Evolutionary conservation across 495 filamentous ascomycete species (phyloP), one percentile per base, ranked within the genome.

Genomic region (Sporormia fimetaria): DNA sequence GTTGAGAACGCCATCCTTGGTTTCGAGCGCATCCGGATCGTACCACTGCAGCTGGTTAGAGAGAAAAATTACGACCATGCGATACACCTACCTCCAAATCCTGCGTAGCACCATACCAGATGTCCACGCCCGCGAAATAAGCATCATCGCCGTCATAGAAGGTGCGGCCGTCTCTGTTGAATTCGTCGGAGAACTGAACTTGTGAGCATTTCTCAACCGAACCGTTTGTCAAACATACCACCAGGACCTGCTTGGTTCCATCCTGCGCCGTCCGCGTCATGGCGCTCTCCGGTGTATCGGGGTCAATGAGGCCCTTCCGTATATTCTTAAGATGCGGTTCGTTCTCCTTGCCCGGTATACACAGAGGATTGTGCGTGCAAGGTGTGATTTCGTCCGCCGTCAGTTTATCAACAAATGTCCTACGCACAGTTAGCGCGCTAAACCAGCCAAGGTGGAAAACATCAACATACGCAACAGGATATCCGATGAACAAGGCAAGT

Each of bases 91-190:
- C 72, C 66, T 85, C 80, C 26, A 83, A 57, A 66, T 87, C 81
- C 51, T 74, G 65, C 3, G 81, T 86, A 33, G 80, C 79, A 47
- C 81, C 80, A 57, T 86, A 87, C 79, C 82, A 84, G n/a, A 83
- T 51, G 56, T 87, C 74, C 29, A 83, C 70, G 2, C 66, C 81
- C 55, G 76, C 67, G 53, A 73, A 83, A 53, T 70, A 85, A 0
- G 81, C 72, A 51, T 86, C 81, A 52, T 87, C 81, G 15, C 71
- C 76, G 26, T 74, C 69, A 53, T 81, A 87, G 51, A 87, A 86
- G 3, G 76, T 79, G 32, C 81, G 67, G 7, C 78, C 78, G 33
- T 74, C 69, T 11, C 57, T 71, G 44, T 83, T 81, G 55, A 87
- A 87, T 49, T 86, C 82, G 43, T 87, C 82, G 1, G 81, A 86